A percentile compares a stretch with the other conserved stretches of the same genome.
phyloP scores from a whole-genome alignment of 2,329 filamentous ascomycete genomes.

The Lachnellula arida region DNA sequence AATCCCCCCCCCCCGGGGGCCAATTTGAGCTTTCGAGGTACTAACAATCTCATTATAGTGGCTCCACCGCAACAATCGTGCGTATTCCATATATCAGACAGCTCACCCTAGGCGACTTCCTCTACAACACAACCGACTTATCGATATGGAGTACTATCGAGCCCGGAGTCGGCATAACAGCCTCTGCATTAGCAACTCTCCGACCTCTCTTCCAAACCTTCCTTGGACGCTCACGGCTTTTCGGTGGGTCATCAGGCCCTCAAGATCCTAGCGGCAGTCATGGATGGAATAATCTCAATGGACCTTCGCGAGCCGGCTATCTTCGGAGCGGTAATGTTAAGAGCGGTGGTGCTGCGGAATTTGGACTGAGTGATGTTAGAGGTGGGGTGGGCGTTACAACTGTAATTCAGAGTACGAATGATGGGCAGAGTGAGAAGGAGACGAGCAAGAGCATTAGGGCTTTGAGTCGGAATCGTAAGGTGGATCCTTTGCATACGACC shows the following conservation, averaged over 20 bases:
- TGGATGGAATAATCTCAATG: neutral
- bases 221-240: conserved; percentile 14
- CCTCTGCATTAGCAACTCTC: conserved; percentile 22
- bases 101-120: conserved; percentile 22
- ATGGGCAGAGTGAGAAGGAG: neutral
- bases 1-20: too few relatives aligned
- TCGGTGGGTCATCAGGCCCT: conserved; percentile 6
- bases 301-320: conserved; percentile 4
- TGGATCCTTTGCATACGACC: conserved; percentile 3
- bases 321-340: conserved; percentile 3
- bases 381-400: conserved; percentile 10
- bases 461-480: conserved; percentile 1
- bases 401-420: conserved; percentile 9
- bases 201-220: conserved; percentile 24
- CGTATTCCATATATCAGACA: conserved; percentile 25
- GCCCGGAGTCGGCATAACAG: conserved; percentile 23
- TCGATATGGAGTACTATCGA: conserved; percentile 26
- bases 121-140: conserved; percentile 22
- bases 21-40: neutral
- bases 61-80: conserved; percentile 27
- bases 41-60: conserved; percentile 13
- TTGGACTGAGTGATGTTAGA: conserved; percentile 11
- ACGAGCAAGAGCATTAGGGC: neutral
- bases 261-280: neutral
- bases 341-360: neutral